A percentile compares a stretch with the other conserved stretches of the same genome.
These are phyloP conservation scores for Phenoliferia sp. DNA, from an alignment of 1,284 basidiomycete species.

Conservation along the genomic window DNA sequence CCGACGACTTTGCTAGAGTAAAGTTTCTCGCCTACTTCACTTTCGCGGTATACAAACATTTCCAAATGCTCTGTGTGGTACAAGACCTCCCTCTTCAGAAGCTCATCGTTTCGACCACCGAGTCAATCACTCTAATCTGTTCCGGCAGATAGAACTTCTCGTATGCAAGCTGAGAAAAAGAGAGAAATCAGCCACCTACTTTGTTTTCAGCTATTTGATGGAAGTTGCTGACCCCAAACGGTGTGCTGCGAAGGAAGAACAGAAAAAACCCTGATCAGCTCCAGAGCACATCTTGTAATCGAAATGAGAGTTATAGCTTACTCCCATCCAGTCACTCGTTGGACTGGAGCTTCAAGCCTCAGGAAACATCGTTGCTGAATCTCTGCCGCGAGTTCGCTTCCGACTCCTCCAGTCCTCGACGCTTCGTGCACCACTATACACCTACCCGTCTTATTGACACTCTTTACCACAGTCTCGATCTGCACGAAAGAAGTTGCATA, in stretches of 20 bases:
- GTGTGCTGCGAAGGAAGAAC: constrained; percentile 8
- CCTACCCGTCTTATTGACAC: constrained; percentile 73
- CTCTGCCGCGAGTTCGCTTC: constrained; percentile 79
- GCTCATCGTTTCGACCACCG: constrained; percentile 71
- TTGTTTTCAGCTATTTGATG: neutral
- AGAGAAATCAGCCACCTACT: neutral
- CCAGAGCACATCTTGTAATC: neutral
- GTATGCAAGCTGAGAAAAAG: constrained; percentile 64
- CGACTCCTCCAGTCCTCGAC: constrained; percentile 74
- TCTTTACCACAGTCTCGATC: constrained; percentile 64
- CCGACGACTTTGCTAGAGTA: too few relatives aligned
- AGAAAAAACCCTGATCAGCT: neutral
- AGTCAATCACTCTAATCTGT: constrained; percentile 72
- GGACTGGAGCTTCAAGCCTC: constrained; percentile 80
- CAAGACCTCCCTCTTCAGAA: too few relatives aligned
- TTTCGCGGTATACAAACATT: too few relatives aligned
- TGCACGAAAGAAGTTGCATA: neutral
- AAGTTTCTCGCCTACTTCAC: too few relatives aligned
- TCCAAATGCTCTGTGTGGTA: too few relatives aligned
- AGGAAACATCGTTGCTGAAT: constrained; percentile 81
- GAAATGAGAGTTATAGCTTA: neutral
- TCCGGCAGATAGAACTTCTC: constrained; percentile 91
- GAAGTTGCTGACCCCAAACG: constrained; percentile 53
- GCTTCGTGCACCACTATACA: constrained; percentile 90
- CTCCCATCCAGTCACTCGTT: constrained; percentile 81